phyloP scores from a whole-genome alignment of 2,329 filamentous ascomycete genomes.

The Botrytis tulipae region DNA sequence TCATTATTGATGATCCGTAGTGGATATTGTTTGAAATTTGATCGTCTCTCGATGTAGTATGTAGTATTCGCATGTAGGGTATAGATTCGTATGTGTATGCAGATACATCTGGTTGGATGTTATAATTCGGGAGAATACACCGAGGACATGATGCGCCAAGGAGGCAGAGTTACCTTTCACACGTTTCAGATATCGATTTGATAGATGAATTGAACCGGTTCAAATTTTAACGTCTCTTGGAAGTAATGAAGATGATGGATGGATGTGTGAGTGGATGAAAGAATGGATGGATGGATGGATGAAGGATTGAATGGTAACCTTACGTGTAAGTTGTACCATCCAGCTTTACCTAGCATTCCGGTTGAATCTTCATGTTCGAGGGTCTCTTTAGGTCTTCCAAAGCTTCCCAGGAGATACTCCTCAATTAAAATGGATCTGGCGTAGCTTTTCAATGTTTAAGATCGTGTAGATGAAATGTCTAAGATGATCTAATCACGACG shows the following conservation, averaged over 20 bases:
- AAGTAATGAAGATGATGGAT: background rate
- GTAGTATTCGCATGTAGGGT: background rate
- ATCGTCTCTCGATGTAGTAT: background rate
- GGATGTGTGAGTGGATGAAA: too few species aligned
- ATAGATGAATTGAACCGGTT: background rate
- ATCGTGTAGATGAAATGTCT: background rate
- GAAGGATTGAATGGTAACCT: background rate
- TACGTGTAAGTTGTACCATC: background rate
- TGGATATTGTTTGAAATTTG: constrained; percentile 2
- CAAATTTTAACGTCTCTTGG: background rate
- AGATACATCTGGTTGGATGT: background rate
- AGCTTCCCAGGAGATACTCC: background rate
- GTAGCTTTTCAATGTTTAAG: background rate
- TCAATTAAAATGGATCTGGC: background rate
- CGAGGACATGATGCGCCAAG: constrained; percentile 1
- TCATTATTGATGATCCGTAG: background rate
- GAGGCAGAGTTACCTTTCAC: background rate
- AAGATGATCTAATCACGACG: background rate
- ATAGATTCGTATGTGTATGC: background rate
- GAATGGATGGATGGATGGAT: too few species aligned
- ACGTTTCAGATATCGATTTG: constrained; percentile 1
- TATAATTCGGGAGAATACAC: background rate
- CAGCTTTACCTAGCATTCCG: background rate
- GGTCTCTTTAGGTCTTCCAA: background rate
- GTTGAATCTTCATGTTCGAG: background rate